These are phyloP conservation scores for Diplodia mutila DNA, from an alignment of 2,329 filamentous ascomycete species.

Conservation along the genomic window DNA sequence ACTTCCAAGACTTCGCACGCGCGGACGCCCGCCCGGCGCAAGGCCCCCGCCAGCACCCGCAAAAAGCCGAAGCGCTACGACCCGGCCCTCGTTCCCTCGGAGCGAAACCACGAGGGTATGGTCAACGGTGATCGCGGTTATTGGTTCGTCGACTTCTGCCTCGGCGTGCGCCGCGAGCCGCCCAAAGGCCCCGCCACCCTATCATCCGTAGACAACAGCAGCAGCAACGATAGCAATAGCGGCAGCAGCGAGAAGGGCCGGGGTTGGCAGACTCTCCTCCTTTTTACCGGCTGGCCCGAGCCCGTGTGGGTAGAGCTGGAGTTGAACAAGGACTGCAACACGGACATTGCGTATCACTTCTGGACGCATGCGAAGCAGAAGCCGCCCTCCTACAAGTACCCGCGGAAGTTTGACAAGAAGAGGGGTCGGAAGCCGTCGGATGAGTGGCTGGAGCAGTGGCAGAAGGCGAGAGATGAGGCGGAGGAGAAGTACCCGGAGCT, in stretches of 20 bases:
- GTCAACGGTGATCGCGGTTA: not conserved
- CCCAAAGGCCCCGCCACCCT: too few relatives aligned
- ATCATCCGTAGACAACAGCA: too few relatives aligned
- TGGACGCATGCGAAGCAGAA: not conserved
- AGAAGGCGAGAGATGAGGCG: not conserved
- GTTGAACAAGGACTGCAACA: not conserved
- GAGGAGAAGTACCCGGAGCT: not conserved
- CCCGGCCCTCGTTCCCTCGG: not conserved
- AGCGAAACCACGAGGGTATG: not conserved
- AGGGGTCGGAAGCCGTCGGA: not conserved
- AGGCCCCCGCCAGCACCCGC: too few relatives aligned
- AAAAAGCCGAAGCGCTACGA: too few relatives aligned
- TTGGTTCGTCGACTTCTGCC: not conserved
- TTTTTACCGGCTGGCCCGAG: not conserved
- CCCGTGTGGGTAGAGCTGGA: not conserved
- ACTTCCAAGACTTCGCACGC: too few relatives aligned
- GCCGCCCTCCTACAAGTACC: not conserved
- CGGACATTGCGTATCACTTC: not conserved
- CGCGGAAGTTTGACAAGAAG: not conserved
- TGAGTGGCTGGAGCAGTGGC: not conserved
- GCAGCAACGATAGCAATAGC: too few relatives aligned
- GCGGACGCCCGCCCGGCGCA: too few relatives aligned
- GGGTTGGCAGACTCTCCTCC: not conserved
- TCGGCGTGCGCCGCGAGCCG: not conserved
- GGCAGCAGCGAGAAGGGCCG: too few relatives aligned